Evolutionary conservation across 78 protist genomes (phyloP), one percentile per base, ranked within the genome.

Genomic region (Cavenderia fasciculata): DNA sequence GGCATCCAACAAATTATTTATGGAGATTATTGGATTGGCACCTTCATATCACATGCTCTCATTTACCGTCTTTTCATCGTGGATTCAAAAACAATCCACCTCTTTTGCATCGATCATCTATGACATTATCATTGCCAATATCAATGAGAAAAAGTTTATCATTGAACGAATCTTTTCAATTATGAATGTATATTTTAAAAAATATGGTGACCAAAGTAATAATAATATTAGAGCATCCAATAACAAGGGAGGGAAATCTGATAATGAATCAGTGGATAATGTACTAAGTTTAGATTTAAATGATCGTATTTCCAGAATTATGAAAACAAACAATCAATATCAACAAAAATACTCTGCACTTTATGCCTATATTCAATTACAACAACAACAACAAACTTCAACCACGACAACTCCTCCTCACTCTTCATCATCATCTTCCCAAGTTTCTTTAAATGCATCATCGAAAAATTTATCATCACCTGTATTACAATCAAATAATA

Each of bases 271-370:
- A n/a, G n/a, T n/a, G n/a, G n/a, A n/a, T n/a, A n/a, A n/a, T n/a
- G n/a, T n/a, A n/a, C n/a, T n/a, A n/a, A n/a, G n/a, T n/a, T n/a
- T n/a, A n/a, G 72, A 63, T 63, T 63, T 63, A 40, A 63, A 63
- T 40, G 72, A 63, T 63, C 72, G 72, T 63, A 63, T 63, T 18
- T 43, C 38, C 2, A 7, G 72, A 40, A 63, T 63, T 38, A 38
- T 63, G 51, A 63, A 63, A 40, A 40, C 72, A 43, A 63, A 63
- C 47, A 63, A 31, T 27, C 6, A 21, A 7, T 63, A 40, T n/a
- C 72, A 63, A 63, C 72, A 63, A 5, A 63, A 63, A 40, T 63
- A n/a, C 72, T n/a, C 72, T 34, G 38, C 14, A 5, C 72, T 63
- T 47, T 63, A 40, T 34, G n/a, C n/a, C n/a, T n/a, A n/a, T n/a